Evolutionary conservation across 495 filamentous ascomycete genomes (phyloP).

Genomic region (Clavariopsis aquatica): DNA sequence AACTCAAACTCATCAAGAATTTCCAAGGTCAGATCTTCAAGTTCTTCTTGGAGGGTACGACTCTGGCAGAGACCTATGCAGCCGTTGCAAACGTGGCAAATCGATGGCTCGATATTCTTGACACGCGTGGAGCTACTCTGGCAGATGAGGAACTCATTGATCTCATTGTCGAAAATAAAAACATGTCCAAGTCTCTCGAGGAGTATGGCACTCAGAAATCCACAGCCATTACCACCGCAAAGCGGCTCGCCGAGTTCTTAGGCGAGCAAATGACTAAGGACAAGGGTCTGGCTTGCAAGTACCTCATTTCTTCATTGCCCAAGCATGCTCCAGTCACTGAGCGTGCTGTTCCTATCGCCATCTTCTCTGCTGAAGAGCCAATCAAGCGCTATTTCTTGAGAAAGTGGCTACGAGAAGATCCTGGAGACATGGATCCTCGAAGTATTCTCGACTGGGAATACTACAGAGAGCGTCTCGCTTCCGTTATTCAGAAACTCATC

Average conservation of each 20-base stretch:
- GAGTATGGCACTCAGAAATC: constrained; percentile 96
- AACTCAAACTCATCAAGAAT: constrained; percentile 99
- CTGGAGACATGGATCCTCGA: constrained; percentile 86
- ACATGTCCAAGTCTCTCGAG: constrained; percentile 93
- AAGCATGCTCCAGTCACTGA: constrained; percentile 91
- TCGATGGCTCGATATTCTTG: constrained; percentile 90
- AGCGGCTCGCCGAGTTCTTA: constrained; percentile 89
- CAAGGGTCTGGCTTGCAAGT: constrained; percentile 98
- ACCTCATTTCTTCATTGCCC: constrained; percentile 89
- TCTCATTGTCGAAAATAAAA: constrained; percentile 97
- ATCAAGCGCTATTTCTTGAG: constrained; percentile 87
- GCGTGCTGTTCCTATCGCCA: constrained; percentile 89
- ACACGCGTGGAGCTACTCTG: constrained; percentile 80
- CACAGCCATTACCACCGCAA: constrained; percentile 97
- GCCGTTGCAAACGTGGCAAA: constrained; percentile 95
- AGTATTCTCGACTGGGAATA: constrained; percentile 93
- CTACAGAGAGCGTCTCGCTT: constrained; percentile 90
- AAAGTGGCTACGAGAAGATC: constrained; percentile 95
- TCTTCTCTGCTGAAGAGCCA: constrained; percentile 88
- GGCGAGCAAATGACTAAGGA: constrained; percentile 99
- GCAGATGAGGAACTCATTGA: constrained; percentile 97
- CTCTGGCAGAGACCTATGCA: constrained; percentile 82
- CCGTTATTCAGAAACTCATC: constrained; percentile 97
- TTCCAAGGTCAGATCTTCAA: constrained; percentile 99
- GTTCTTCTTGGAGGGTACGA: constrained; percentile 92